Evolutionary conservation across 2,329 filamentous ascomycete species (phyloP), one percentile per base, ranked within the genome.

Genomic region (Exophiala lecanii-corni): DNA sequence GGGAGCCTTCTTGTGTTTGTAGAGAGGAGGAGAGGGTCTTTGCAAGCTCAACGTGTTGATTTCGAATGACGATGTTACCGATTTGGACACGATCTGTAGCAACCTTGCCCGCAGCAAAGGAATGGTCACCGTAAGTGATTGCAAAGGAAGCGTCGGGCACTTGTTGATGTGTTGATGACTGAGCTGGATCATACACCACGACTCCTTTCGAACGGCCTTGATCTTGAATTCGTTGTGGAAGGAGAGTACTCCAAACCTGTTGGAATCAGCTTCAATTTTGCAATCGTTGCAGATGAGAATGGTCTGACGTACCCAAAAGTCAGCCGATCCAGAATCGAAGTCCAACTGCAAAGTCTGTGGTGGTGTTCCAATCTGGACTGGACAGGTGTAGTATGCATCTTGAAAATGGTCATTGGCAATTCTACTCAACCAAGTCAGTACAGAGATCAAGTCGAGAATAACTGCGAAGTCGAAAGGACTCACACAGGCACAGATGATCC

Each of bases 251-350:
- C 64, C 75, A 78, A 41, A 79, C 64, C 76, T 78, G 53, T 12
- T 36, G 7, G 10, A 25, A 54, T 48, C 45, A 57, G 54, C 15
- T 19, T 5, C 5, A n/a, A n/a, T n/a, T 19, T 28, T 28, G 12
- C 20, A 41, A 21, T 15, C 1, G 21, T 18, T 21, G 34, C 59
- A n/a, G n/a, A n/a, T n/a, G n/a, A n/a, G n/a, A n/a, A n/a, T n/a
- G n/a, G n/a, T n/a, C n/a, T n/a, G n/a, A n/a, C n/a, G 17, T 28
- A 16, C 76, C 82, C 81, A 86, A 16, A 84, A 69, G 66, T 86
- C 83, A 15, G 81, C 73, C 9, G 79, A 84, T 15, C 82, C 82
- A 28, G 82, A 85, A 59, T 87, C 83, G 49, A 86, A 85, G 56
- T 85, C 75, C 41, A 52, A 37, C 50, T 71, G 73, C 32, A 81